Evolutionary conservation across 2,329 filamentous ascomycete species (phyloP).

Genomic region (Aspergillus sp.): DNA sequence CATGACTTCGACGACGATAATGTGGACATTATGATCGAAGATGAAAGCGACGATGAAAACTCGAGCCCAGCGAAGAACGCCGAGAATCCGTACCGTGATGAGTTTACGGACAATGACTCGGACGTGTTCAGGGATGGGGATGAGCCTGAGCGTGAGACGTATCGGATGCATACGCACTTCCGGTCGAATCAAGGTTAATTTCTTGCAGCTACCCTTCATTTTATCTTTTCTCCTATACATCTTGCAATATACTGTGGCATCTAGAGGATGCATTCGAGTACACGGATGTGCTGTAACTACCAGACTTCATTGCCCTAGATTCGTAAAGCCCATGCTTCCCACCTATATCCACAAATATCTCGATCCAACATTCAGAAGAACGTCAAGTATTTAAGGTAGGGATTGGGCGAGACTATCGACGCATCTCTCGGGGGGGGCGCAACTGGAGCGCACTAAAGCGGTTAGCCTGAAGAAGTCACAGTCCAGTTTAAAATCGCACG

Average conservation of each 20-base stretch:
- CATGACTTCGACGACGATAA: slow-evolving; percentile 34
- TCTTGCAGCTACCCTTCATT: neutral
- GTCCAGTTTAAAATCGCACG: neutral
- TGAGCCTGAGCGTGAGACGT: slow-evolving; percentile 32
- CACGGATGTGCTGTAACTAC: too few species aligned
- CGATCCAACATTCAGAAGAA: too few species aligned
- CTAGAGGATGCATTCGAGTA: too few species aligned
- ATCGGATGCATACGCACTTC: slow-evolving; percentile 35
- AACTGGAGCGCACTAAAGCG: neutral
- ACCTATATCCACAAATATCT: too few species aligned
- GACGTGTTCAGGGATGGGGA: slow-evolving; percentile 41
- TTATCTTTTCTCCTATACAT: neutral
- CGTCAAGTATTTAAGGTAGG: too few species aligned
- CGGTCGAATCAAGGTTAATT: slow-evolving; percentile 1
- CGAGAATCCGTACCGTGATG: slow-evolving; percentile 45
- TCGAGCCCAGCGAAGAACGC: slow-evolving; percentile 16
- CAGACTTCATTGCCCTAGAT: too few species aligned
- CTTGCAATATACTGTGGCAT: too few species aligned
- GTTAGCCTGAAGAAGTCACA: neutral
- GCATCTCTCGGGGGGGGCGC: too few species aligned
- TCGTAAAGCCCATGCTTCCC: too few species aligned
- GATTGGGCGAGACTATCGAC: too few species aligned
- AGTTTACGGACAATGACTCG: slow-evolving; percentile 49
- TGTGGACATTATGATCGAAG: slow-evolving; percentile 39
- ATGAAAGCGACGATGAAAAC: slow-evolving; percentile 26